These are phyloP conservation scores for Syzygium jambos DNA, from an alignment of 345 rosid genomes.

Conservation along the genomic window DNA sequence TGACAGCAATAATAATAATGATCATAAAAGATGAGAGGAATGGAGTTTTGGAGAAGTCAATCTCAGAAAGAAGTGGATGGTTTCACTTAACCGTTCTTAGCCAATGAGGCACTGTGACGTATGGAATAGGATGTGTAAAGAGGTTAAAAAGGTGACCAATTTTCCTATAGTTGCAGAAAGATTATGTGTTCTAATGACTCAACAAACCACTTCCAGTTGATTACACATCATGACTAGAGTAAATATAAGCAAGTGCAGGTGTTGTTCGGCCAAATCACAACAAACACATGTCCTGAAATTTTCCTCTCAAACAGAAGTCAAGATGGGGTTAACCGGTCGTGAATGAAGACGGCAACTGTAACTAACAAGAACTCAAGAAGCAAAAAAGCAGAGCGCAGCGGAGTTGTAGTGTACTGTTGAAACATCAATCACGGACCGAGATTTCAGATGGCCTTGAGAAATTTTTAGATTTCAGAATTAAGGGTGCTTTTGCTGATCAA, in stretches of 20 bases:
- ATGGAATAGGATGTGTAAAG: slow-evolving; percentile 12
- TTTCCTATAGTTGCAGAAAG: slow-evolving; percentile 2
- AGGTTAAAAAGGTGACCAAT: neutral
- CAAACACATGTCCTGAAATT: neutral
- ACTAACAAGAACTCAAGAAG: neutral
- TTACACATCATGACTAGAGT: neutral
- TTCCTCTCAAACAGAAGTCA: neutral
- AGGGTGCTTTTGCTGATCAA: neutral
- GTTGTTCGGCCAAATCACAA: neutral
- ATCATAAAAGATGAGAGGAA: neutral
- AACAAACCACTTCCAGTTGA: slow-evolving; percentile 11
- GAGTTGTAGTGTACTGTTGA: neutral
- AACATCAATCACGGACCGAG: neutral
- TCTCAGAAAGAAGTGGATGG: slow-evolving; percentile 19
- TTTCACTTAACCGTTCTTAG: slow-evolving; percentile 2
- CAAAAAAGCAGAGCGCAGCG: neutral
- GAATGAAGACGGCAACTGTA: neutral
- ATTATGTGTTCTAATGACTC: slow-evolving; percentile 17
- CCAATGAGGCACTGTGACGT: slow-evolving; percentile 21
- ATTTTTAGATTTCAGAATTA: neutral
- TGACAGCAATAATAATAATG: neutral
- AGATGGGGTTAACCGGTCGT: neutral
- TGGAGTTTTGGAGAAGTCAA: slow-evolving; percentile 28
- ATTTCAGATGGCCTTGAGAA: neutral
- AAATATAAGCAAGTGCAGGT: neutral